Percentiles rank a stretch among this genome's conserved stretches.
phyloP scores from a whole-genome alignment of 192 early-diverging fungal genomes.

The Coemansia sp. region DNA sequence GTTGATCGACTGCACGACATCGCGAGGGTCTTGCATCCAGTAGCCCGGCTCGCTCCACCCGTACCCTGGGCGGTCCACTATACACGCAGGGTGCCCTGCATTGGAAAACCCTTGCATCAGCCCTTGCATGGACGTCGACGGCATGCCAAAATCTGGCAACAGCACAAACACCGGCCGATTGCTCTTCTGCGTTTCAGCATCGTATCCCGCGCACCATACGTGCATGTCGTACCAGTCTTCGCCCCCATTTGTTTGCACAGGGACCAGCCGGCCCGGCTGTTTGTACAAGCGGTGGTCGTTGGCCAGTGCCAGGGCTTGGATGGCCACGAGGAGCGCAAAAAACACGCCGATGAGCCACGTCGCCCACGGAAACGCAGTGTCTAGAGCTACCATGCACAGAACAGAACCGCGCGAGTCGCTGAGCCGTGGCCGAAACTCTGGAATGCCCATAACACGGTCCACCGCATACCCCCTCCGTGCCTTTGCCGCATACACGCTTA shows the following conservation, averaged over 20 bases:
- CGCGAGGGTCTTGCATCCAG: conserved; percentile 45
- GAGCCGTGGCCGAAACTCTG: conserved; percentile 43
- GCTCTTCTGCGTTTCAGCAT: conserved; percentile 1
- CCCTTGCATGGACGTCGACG: conserved; percentile 50
- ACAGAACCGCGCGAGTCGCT: conserved; percentile 31
- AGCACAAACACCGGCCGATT: conserved; percentile 46
- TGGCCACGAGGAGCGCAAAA: conserved; percentile 41
- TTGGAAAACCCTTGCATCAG: conserved; percentile 38
- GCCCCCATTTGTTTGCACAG: conserved; percentile 44
- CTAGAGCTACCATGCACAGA: conserved; percentile 35
- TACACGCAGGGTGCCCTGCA: conserved; percentile 44
- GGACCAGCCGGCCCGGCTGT: conserved; percentile 38
- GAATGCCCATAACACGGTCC: conserved; percentile 54
- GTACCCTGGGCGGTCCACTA: conserved; percentile 54
- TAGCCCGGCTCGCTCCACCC: conserved; percentile 57
- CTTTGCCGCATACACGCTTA: conserved; percentile 40
- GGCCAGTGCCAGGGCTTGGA: conserved; percentile 52
- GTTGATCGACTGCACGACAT: conserved; percentile 53
- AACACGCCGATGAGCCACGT: conserved; percentile 35
- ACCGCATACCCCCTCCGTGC: conserved; percentile 52
- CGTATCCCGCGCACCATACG: conserved; percentile 48
- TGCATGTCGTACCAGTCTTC: conserved; percentile 49
- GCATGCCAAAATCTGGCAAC: conserved; percentile 52
- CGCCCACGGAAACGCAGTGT: conserved; percentile 40
- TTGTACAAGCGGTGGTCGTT: conserved; percentile 35